A percentile compares a stretch with the other conserved stretches of the same genome.
Evolutionary conservation across 768 basidiomycete species (phyloP).

Genomic region (Serendipita sp.): DNA sequence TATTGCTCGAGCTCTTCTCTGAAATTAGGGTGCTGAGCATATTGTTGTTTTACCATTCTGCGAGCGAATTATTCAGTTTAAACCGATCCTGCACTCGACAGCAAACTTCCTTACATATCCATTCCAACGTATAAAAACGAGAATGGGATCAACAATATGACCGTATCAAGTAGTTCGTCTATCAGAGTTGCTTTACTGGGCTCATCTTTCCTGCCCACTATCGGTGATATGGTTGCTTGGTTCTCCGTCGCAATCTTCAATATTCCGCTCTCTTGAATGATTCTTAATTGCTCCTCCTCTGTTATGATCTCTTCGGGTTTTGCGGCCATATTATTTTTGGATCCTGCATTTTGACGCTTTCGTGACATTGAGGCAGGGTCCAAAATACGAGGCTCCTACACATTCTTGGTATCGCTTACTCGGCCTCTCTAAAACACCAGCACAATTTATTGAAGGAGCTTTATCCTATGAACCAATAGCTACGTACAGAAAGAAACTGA

Average conservation of each 20-base stretch:
- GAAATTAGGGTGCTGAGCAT: not conserved
- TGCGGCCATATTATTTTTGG: too few species aligned
- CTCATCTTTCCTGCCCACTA: constrained; percentile 20
- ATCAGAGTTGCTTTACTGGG: constrained; percentile 22
- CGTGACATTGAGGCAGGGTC: too few species aligned
- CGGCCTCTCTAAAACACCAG: too few species aligned
- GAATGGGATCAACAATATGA: constrained; percentile 53
- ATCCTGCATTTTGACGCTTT: too few species aligned
- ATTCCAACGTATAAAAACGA: constrained; percentile 62
- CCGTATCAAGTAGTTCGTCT: constrained; percentile 55
- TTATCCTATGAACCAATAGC: too few species aligned
- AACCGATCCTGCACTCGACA: not conserved
- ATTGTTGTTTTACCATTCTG: constrained; percentile 3
- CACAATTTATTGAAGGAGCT: too few species aligned
- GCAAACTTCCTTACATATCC: constrained; percentile 50
- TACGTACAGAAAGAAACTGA: too few species aligned
- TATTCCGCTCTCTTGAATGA: constrained; percentile 47
- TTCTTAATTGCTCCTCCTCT: constrained; percentile 63
- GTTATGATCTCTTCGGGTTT: constrained; percentile 23
- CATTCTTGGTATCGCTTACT: too few species aligned
- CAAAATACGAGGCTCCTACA: too few species aligned
- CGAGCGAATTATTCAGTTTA: not conserved
- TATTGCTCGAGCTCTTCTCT: not conserved
- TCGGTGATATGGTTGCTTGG: not conserved
- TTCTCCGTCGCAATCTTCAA: constrained; percentile 14